Evolutionary conservation across 2,329 filamentous ascomycete genomes (phyloP).

Genomic region (Ceratocystis harringtonii): DNA sequence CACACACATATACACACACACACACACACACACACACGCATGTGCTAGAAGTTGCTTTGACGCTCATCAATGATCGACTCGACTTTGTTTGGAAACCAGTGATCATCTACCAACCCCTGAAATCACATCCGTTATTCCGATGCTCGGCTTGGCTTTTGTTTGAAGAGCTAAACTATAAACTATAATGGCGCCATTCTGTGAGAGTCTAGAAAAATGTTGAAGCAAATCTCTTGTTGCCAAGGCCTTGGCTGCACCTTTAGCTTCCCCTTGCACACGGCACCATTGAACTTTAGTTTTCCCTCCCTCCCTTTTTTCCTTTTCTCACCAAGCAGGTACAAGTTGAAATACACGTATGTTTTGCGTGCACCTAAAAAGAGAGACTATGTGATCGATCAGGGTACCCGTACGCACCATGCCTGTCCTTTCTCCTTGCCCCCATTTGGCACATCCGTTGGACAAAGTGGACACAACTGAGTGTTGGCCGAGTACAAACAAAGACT

Average conservation of each 20-base stretch:
- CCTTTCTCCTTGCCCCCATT: not conserved
- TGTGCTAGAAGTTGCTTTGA: too few species aligned
- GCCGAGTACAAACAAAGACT: not conserved
- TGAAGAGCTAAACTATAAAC: not conserved
- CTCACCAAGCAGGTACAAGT: not conserved
- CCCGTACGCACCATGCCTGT: not conserved
- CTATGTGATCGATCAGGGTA: not conserved
- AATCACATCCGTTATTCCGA: not conserved
- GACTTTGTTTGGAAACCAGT: too few species aligned
- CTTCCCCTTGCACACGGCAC: not conserved
- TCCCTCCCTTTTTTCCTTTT: not conserved
- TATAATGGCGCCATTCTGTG: not conserved
- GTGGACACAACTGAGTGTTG: not conserved
- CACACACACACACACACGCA: not conserved
- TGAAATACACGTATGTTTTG: not conserved
- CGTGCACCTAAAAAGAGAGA: not conserved
- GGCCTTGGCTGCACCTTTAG: not conserved
- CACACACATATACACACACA: too few species aligned
- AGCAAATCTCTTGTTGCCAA: not conserved
- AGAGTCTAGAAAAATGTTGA: not conserved
- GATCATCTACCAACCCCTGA: not conserved
- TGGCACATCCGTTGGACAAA: not conserved
- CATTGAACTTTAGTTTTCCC: not conserved
- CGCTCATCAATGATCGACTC: too few species aligned
- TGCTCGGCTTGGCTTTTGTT: not conserved